Percentiles rank a stretch among this genome's conserved stretches.
Evolutionary conservation across 1,284 basidiomycete species (phyloP).

Genomic region (Sparassis latifolia): DNA sequence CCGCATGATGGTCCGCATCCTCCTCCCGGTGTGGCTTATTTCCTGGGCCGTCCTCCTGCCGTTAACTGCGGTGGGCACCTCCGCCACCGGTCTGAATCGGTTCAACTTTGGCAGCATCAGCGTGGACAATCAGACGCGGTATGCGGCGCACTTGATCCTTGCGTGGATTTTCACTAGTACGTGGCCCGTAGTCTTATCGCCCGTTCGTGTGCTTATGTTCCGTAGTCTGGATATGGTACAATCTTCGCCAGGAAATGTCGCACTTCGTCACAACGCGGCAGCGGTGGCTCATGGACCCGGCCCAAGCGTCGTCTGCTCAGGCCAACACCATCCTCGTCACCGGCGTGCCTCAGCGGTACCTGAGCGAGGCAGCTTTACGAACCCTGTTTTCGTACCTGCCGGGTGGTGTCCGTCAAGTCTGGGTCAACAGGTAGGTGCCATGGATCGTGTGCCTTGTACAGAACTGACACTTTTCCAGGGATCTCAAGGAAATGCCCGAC

Average conservation of each 20-base stretch:
- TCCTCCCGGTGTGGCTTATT: slow-evolving; percentile 78
- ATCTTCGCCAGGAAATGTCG: slow-evolving; percentile 75
- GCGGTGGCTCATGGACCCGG: slow-evolving; percentile 70
- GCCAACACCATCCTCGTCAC: slow-evolving; percentile 87
- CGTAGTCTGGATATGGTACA: slow-evolving; percentile 78
- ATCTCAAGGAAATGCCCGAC: slow-evolving; percentile 81
- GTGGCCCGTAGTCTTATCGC: slow-evolving; percentile 20
- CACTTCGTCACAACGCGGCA: slow-evolving; percentile 83
- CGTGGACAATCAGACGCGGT: slow-evolving; percentile 45
- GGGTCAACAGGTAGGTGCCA: slow-evolving; percentile 67
- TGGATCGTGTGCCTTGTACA: not conserved
- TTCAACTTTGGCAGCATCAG: slow-evolving; percentile 83
- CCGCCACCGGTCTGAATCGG: slow-evolving; percentile 56
- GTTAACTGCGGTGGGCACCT: slow-evolving; percentile 52
- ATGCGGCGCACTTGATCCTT: slow-evolving; percentile 71
- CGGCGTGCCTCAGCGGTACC: slow-evolving; percentile 78
- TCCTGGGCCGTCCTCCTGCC: slow-evolving; percentile 72
- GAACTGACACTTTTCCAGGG: slow-evolving; percentile 28
- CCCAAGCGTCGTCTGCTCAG: slow-evolving; percentile 71
- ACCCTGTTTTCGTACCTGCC: slow-evolving; percentile 71
- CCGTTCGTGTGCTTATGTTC: not conserved
- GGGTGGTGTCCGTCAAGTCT: slow-evolving; percentile 83
- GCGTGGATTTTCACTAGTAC: slow-evolving; percentile 71
- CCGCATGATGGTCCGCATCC: slow-evolving; percentile 72
- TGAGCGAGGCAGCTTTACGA: slow-evolving; percentile 59